phyloP scores from a whole-genome alignment of 306 rosid species.

The Gleditsia sinensis region DNA sequence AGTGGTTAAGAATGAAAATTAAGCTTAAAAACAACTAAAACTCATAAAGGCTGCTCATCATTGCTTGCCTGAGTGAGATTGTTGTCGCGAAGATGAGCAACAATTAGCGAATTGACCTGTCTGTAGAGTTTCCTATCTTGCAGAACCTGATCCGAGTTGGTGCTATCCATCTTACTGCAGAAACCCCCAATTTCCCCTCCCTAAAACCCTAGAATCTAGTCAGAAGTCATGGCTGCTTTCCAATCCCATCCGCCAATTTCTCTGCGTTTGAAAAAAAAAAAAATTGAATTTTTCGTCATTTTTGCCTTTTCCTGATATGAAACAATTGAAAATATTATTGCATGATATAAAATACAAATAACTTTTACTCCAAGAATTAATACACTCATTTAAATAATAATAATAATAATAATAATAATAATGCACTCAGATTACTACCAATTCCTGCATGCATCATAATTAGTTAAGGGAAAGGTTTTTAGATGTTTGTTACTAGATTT shows the following conservation, averaged over 20 bases:
- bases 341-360: too few species aligned
- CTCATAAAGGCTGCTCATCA: not conserved
- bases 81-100: slow-evolving; percentile 82
- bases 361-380: too few species aligned
- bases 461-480: too few species aligned
- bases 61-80: slow-evolving; percentile 71
- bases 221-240: not conserved
- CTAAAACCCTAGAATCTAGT: not conserved
- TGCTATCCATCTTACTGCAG: slow-evolving; percentile 50
- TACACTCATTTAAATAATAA: too few species aligned
- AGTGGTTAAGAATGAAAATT: not conserved
- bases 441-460: too few species aligned
- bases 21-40: not conserved
- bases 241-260: not conserved
- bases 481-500: too few species aligned
- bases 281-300: too few species aligned
- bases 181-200: not conserved
- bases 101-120: slow-evolving; percentile 77
- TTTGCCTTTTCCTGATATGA: too few species aligned
- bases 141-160: slow-evolving; percentile 54
- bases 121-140: slow-evolving; percentile 78
- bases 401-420: too few species aligned
- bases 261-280: not conserved
- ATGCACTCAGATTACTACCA: too few species aligned
- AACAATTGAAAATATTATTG: too few species aligned